Evolutionary conservation across 306 rosid genomes (phyloP).

Genomic region (Prunus davidiana): DNA sequence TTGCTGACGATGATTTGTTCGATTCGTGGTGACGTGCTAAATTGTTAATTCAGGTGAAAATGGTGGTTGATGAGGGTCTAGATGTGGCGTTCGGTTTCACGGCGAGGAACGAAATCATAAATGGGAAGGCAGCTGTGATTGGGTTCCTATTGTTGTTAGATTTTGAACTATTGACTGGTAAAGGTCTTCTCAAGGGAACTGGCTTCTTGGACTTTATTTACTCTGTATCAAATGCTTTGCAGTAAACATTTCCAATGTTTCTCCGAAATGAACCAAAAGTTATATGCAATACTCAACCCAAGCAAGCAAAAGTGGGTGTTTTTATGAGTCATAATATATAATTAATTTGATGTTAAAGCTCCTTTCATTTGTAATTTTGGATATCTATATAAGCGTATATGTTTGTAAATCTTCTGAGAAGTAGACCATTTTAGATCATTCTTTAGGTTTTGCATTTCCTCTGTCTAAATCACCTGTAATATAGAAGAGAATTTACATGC

Average conservation of each 20-base stretch:
- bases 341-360: conserved; percentile 1
- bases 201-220: conserved; percentile 94
- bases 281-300: background rate
- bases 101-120: conserved; percentile 70
- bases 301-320: background rate
- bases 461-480: background rate
- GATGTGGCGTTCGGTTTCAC: conserved; percentile 83
- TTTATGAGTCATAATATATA: background rate
- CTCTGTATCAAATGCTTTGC: conserved; percentile 55
- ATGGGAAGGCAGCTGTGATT: conserved; percentile 83
- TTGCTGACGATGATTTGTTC: too few species aligned
- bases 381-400: too few species aligned
- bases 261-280: background rate
- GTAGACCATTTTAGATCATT: background rate
- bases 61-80: conserved; percentile 72
- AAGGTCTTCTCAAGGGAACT: conserved; percentile 87
- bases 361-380: background rate
- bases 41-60: conserved; percentile 51
- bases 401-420: background rate
- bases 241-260: conserved; percentile 28
- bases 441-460: background rate
- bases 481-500: background rate
- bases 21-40: too few species aligned
- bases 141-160: conserved; percentile 87
- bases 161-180: conserved; percentile 93